Percentiles rank a stretch among this genome's conserved stretches.
These are phyloP conservation scores for Scutellaria barbata DNA, from an alignment of 257 asterid genomes.

Conservation along the genomic window DNA sequence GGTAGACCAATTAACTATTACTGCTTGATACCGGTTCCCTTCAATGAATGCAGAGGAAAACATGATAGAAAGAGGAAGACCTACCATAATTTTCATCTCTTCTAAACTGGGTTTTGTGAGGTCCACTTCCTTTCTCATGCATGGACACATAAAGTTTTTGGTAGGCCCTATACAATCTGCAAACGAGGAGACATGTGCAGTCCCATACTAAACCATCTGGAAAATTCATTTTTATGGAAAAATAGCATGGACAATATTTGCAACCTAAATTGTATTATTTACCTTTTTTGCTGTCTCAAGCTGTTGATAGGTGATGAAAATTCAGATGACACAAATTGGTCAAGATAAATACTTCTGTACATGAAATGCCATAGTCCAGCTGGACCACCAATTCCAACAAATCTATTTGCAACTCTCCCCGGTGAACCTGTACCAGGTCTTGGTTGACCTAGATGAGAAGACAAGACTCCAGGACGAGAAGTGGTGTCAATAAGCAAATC, in stretches of 20 bases:
- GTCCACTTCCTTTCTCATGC: constrained; percentile 85
- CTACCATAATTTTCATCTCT: constrained; percentile 93
- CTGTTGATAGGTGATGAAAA: constrained; percentile 83
- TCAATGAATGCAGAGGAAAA: constrained; percentile 21
- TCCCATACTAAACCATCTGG: constrained; percentile 18
- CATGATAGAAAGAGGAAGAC: constrained; percentile 15
- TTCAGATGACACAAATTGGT: constrained; percentile 93
- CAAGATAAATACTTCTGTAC: constrained; percentile 79
- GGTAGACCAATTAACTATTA: constrained; percentile 5
- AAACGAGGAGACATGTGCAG: constrained; percentile 28
- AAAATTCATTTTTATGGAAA: constrained; percentile 3
- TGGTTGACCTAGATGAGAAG: constrained; percentile 66
- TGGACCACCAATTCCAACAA: constrained; percentile 79
- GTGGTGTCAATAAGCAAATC: constrained; percentile 65
- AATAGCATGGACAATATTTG: constrained; percentile 21
- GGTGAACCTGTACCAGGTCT: constrained; percentile 55
- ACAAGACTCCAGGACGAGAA: constrained; percentile 57
- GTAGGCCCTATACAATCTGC: constrained; percentile 86
- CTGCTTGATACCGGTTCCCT: constrained; percentile 11
- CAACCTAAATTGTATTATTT: constrained; percentile 30
- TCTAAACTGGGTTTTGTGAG: constrained; percentile 94
- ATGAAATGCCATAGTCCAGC: constrained; percentile 99
- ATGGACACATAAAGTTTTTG: constrained; percentile 78
- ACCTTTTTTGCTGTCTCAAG: constrained; percentile 86
- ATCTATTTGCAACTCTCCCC: constrained; percentile 50